These are phyloP conservation scores for Penicillium hesseltinei DNA, from an alignment of 2,329 filamentous ascomycete genomes.

Conservation along the genomic window DNA sequence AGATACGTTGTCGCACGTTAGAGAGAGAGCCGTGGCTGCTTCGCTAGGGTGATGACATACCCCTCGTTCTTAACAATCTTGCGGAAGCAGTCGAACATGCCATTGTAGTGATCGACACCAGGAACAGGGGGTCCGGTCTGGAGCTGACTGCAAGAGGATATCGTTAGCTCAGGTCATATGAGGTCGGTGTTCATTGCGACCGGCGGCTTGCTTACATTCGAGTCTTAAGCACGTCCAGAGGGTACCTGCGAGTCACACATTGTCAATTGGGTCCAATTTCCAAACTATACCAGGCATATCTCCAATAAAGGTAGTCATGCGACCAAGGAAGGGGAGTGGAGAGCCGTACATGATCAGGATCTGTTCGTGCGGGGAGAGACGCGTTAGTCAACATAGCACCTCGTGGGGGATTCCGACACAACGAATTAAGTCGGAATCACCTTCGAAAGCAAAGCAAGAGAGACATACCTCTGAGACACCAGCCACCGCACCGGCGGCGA, in stretches of 20 bases:
- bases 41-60: conserved; percentile 50
- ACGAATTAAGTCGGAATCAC: neutral
- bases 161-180: conserved; percentile 5
- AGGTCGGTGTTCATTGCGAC: conserved; percentile 12
- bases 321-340: neutral
- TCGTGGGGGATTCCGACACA: neutral
- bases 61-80: conserved; percentile 97
- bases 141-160: conserved; percentile 63
- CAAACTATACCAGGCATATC: neutral
- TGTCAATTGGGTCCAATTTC: conserved; percentile 9
- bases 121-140: conserved; percentile 67
- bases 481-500: conserved; percentile 91
- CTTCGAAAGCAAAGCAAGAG: neutral
- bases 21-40: neutral
- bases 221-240: conserved; percentile 97
- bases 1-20: conserved; percentile 1
- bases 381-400: conserved; percentile 16
- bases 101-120: conserved; percentile 84
- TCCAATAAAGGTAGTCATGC: neutral
- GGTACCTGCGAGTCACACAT: conserved; percentile 67
- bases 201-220: conserved; percentile 66
- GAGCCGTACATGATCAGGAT: conserved; percentile 30
- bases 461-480: conserved; percentile 89
- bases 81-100: conserved; percentile 96
- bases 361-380: conserved; percentile 23